Percentiles rank a stretch among this genome's conserved stretches.
Conservation (phyloP, 352 stramenopile species). For the Phytophthora crassamura region DNA sequence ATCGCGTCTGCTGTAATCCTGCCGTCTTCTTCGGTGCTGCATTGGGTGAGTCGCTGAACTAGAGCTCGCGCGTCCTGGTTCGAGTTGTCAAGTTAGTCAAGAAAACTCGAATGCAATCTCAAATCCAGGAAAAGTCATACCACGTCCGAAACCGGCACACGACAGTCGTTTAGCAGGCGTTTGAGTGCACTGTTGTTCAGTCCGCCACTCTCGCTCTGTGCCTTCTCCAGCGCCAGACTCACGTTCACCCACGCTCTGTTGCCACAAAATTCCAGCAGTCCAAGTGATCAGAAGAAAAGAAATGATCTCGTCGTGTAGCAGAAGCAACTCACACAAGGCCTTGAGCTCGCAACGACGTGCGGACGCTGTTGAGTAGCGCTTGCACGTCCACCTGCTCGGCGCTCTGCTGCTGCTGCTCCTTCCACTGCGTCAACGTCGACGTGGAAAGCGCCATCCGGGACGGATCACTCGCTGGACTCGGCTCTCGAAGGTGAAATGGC, state of each 20-base stretch:
- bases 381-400: conserved; percentile 65
- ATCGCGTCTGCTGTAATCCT: conserved; percentile 52
- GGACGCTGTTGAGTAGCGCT: conserved; percentile 50
- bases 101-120: background rate
- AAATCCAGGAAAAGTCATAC: conserved; percentile 28
- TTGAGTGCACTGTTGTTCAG: conserved; percentile 65
- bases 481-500: conserved; percentile 21
- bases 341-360: conserved; percentile 45
- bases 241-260: conserved; percentile 62
- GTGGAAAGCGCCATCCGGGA: conserved; percentile 31
- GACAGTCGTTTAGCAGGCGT: conserved; percentile 56
- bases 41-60: conserved; percentile 43
- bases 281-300: background rate
- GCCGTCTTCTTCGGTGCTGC: conserved; percentile 40
- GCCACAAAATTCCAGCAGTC: background rate
- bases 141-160: conserved; percentile 65
- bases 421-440: conserved; percentile 79
- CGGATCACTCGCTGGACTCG: background rate
- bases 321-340: conserved; percentile 54
- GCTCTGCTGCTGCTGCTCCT: conserved; percentile 69
- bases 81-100: background rate
- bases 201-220: conserved; percentile 42
- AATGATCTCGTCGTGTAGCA: no score
- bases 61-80: conserved; percentile 63
- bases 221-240: conserved; percentile 56